phyloP scores from a whole-genome alignment of 805 yeast species.

The Ogataea angusta region DNA sequence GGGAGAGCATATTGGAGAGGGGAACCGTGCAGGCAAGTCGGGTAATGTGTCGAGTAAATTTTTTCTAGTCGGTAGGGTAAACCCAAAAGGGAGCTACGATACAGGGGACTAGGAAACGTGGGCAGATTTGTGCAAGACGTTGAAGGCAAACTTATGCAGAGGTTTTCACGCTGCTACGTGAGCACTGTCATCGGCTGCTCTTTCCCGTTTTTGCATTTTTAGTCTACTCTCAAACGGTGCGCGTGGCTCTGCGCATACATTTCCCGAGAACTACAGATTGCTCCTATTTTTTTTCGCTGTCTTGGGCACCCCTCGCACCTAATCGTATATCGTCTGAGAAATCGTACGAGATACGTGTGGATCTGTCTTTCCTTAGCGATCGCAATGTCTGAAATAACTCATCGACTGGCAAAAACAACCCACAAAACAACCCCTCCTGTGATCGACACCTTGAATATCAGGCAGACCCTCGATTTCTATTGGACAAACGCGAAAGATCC shows the following conservation, averaged over 20 bases:
- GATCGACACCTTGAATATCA: slow-evolving; percentile 21
- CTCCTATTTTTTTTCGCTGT: background rate
- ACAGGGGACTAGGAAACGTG: background rate
- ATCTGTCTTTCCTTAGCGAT: slow-evolving; percentile 3
- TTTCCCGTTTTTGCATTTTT: too few species aligned
- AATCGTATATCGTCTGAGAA: slow-evolving; percentile 6
- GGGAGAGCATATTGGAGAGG: slow-evolving; percentile 9
- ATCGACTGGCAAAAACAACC: slow-evolving; percentile 18
- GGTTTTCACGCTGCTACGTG: too few species aligned
- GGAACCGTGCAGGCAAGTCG: slow-evolving; percentile 13
- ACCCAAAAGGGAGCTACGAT: background rate
- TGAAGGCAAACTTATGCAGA: too few species aligned
- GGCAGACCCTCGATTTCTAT: slow-evolving; percentile 52
- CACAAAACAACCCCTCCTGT: slow-evolving; percentile 25
- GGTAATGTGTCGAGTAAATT: slow-evolving; percentile 14
- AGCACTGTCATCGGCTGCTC: too few species aligned
- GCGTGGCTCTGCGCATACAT: too few species aligned
- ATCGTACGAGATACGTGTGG: slow-evolving; percentile 11
- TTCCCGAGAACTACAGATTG: too few species aligned
- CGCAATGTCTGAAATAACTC: slow-evolving; percentile 21
- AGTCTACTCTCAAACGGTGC: too few species aligned
- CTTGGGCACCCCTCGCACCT: slow-evolving; percentile 8
- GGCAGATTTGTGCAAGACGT: too few species aligned
- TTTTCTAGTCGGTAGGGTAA: slow-evolving; percentile 10
- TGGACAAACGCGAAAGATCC: slow-evolving; percentile 86